Base-by-base conservation (phyloP, 495 filamentous ascomycete species). In the Halenospora varia region DNA sequence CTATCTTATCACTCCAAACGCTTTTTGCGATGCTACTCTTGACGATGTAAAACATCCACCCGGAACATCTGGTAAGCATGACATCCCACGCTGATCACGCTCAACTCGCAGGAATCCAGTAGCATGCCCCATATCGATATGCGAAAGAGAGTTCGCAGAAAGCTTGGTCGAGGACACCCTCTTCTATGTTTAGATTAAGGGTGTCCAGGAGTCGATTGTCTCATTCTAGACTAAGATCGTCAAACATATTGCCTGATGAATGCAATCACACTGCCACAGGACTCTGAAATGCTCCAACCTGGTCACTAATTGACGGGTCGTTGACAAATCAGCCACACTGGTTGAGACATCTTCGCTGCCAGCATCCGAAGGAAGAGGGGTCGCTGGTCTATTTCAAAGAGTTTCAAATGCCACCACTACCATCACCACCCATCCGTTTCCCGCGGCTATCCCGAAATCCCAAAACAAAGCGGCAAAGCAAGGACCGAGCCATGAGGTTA, bases 81-180 rank as follows among this genome's bases (percentile, higher is more conserved):
- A 49, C 47, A 49, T 23, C 19, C 10, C 42, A 20, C 47, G 23
- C 10, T 49, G 47, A 25, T 49, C 47, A 49, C 47, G 47, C 47
- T 24, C 47, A 25, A 49, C 47, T 49, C 20, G 23, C 8, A 24
- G 9, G 10, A 3, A 23, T 3, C 10, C 42, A 4, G 42, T 8
- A 4, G 13, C 8, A 46, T 9, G 29, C 4, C 6, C 29, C 29
- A 35, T 35, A 4, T 13, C 29, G 4, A 35, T 13, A 13, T 35
- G 29, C 6, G 4, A 13, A 6, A 13, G 42, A 20, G 8, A 20
- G 19, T 17, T 46, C 19, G 4, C 19, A 20, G n/a, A 8, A 17
- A 17, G 6, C 8, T 46, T 46, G 42, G n/a, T 46, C 17, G 8
- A 4, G 42, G 42, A n/a, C 13, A 20, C 42, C 42, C 42, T 46